Conservation (phyloP, 2,329 filamentous ascomycete species). For the Monascus ruber region DNA sequence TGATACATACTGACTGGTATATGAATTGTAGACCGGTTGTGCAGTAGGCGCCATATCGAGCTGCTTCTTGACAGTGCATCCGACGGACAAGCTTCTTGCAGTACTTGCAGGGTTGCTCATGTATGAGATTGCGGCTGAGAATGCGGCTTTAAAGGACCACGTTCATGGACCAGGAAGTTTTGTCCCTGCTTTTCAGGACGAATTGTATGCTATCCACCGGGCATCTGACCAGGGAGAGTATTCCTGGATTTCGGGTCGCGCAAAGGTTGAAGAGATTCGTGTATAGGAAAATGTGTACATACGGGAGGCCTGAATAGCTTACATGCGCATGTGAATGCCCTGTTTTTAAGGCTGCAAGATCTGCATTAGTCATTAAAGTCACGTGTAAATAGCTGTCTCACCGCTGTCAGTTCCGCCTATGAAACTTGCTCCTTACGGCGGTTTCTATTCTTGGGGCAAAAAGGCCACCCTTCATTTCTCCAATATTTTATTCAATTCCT, state of each 20-base stretch:
- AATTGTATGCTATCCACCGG: conserved; percentile 39
- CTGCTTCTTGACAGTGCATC: conserved; percentile 56
- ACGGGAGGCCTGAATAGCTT: no score
- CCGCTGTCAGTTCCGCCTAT: no score
- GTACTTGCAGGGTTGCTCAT: conserved; percentile 61
- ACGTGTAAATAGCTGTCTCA: no score
- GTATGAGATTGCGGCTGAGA: conserved; percentile 68
- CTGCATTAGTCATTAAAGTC: no score
- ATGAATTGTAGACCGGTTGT: conserved; percentile 53
- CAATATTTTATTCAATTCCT: no score
- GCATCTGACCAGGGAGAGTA: conserved; percentile 20
- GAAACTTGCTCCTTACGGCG: no score
- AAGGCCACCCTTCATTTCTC: no score
- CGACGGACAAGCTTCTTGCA: conserved; percentile 57
- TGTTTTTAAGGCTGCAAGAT: no score
- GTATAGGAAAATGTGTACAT: not conserved
- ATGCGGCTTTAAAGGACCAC: conserved; percentile 44
- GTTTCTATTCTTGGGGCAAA: no score
- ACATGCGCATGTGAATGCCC: no score
- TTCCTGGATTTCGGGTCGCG: conserved; percentile 25
- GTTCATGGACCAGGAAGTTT: conserved; percentile 78
- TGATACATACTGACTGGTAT: not conserved
- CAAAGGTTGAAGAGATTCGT: conserved; percentile 22
- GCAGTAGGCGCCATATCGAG: conserved; percentile 73
- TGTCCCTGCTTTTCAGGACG: conserved; percentile 74